phyloP scores from a whole-genome alignment of 345 rosid species.

The Rhizophora apiculata region DNA sequence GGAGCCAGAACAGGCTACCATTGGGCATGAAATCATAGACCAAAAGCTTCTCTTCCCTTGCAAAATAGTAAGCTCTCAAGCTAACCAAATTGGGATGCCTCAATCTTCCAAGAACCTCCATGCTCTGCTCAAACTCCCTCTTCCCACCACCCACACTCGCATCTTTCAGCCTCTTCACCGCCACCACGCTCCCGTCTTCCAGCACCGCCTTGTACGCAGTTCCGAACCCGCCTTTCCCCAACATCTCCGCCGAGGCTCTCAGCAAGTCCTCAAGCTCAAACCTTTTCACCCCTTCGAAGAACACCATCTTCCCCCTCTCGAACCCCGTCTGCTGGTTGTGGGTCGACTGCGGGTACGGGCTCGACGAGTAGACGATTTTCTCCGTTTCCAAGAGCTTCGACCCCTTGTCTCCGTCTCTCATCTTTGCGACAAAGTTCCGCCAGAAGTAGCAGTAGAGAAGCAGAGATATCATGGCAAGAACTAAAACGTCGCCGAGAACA shows the following conservation, averaged over 20 bases:
- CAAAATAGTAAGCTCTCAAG: constrained; percentile 75
- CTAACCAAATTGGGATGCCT: constrained; percentile 66
- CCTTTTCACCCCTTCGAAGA: constrained; percentile 69
- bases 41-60: constrained; percentile 86
- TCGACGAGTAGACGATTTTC: constrained; percentile 84
- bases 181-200: constrained; percentile 80
- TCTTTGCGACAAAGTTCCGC: constrained; percentile 54
- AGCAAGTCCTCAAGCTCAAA: constrained; percentile 88
- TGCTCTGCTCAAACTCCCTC: constrained; percentile 76
- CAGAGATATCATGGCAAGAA: constrained; percentile 60
- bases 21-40: constrained; percentile 88
- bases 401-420: constrained; percentile 42
- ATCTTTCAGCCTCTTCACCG: constrained; percentile 83
- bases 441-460: constrained; percentile 88
- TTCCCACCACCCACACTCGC: constrained; percentile 58
- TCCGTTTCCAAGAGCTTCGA: constrained; percentile 73
- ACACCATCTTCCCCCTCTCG: constrained; percentile 84
- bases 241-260: constrained; percentile 94
- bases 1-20: constrained; percentile 89
- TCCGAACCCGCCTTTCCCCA: constrained; percentile 91
- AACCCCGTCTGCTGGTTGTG: constrained; percentile 26
- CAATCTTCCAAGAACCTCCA: constrained; percentile 81
- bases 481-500: constrained; percentile 57
- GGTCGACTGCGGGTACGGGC: constrained; percentile 52
- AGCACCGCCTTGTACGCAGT: constrained; percentile 92